phyloP scores from a whole-genome alignment of 805 yeast species.

The Candida dajiaensis region DNA sequence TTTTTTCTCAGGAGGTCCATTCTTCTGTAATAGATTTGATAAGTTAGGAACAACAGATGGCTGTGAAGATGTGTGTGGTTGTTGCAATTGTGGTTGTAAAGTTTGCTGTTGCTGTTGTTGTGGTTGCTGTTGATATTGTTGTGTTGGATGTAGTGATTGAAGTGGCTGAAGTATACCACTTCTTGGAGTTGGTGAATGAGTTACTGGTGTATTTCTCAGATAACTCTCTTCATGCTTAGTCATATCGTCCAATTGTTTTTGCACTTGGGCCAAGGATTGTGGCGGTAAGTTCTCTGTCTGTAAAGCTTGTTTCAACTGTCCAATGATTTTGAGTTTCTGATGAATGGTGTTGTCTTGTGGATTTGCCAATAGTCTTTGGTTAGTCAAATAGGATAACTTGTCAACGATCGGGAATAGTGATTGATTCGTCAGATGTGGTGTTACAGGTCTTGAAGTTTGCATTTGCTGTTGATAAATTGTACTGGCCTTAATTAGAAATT shows the following conservation, averaged over 20 bases:
- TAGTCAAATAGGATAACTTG: constrained; percentile 27
- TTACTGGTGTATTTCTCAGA: constrained; percentile 19
- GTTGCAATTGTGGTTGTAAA: not conserved
- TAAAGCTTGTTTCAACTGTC: constrained; percentile 30
- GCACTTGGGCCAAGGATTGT: constrained; percentile 28
- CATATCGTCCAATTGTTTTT: constrained; percentile 31
- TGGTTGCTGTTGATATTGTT: constrained; percentile 4
- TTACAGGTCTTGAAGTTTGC: constrained; percentile 2
- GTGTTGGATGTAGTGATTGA: constrained; percentile 2
- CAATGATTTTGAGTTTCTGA: constrained; percentile 28
- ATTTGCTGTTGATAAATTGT: constrained; percentile 31
- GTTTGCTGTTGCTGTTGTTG: constrained; percentile 19
- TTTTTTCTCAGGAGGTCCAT: not conserved
- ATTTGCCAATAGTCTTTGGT: constrained; percentile 25
- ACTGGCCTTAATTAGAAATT: constrained; percentile 59
- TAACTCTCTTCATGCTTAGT: constrained; percentile 32
- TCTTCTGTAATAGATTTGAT: not conserved
- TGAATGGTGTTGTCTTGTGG: constrained; percentile 26
- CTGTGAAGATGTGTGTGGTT: not conserved
- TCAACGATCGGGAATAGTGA: constrained; percentile 30
- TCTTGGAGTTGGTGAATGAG: constrained; percentile 14
- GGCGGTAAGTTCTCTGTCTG: constrained; percentile 28
- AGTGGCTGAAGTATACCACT: constrained; percentile 15
- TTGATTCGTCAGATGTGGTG: constrained; percentile 5
- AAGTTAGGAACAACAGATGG: constrained; percentile 3